Evolutionary conservation across 2,329 filamentous ascomycete genomes (phyloP), one percentile per base, ranked within the genome.

Genomic region (Epichloe uncinata): DNA sequence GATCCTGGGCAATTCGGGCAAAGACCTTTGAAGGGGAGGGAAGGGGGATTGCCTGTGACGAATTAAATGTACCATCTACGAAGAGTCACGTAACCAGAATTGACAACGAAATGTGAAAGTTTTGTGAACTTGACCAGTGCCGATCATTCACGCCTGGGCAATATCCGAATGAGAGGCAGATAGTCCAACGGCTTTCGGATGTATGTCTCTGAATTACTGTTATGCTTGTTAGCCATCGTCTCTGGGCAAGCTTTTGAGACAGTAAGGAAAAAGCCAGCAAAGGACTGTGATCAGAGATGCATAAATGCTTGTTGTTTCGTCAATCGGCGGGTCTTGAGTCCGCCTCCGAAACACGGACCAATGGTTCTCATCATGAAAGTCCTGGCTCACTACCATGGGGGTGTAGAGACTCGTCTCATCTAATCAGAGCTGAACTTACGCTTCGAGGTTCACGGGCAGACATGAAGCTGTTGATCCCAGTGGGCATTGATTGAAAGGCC

Each of bases 301-400:
- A 84, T 78, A 74, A 63, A 64, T 82, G 75, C 81, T 83, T 78
- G 77, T 75, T 74, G 69, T 71, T 74, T 87, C 86, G 78, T 87
- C 87, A 85, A 78, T 67, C 73, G 71, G 81, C 82, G 84, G 86
- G 85, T 90, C 85, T 91, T 91, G 86, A 88, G 78, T 80, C 84
- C 82, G 82, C 84, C 67, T 91, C 85, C 79, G 87, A 82, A 91
- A 93, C 86, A 91, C 85, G 86, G 87, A 91, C 87, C 85, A 90
- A 90, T 82, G 75, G 75, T 77, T 85, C 77, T 90, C 86, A 89
- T 90, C 85, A 69, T 58, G 52, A 51, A 59, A 50, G 42, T 41
- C 46, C 43, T 50, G 43, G 42, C 37, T 46, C 37, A 22, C 22
- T 42, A 36, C 47, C 42, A 38, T 42, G 7, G 22, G 26, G 8